Evolutionary conservation across 495 filamentous ascomycete genomes (phyloP).

Genomic region (Penicillium pulvis): DNA sequence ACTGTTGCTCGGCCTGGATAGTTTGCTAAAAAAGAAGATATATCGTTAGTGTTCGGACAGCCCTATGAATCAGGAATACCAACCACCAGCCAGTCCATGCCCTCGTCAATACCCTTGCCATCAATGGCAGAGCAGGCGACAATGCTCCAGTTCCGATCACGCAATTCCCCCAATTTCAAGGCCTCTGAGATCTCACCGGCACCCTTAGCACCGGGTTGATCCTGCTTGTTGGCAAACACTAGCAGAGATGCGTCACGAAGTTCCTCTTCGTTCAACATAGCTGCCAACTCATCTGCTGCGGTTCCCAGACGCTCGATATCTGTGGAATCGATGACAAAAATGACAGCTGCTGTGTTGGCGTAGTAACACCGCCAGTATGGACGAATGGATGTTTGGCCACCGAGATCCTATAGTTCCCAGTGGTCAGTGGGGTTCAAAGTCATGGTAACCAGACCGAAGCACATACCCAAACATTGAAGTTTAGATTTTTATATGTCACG

Average conservation of each 20-base stretch:
- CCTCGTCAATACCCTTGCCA: slow-evolving; percentile 88
- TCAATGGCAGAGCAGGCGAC: slow-evolving; percentile 96
- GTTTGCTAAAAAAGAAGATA: slow-evolving; percentile 40
- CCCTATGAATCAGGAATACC: slow-evolving; percentile 36
- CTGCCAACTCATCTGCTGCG: slow-evolving; percentile 86
- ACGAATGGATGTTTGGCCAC: slow-evolving; percentile 93
- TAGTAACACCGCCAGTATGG: slow-evolving; percentile 99
- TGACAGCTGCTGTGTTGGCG: slow-evolving; percentile 97
- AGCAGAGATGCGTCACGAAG: slow-evolving; percentile 87
- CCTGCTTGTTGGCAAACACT: slow-evolving; percentile 99
- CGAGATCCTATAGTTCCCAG: slow-evolving; percentile 68
- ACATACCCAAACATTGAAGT: slow-evolving; percentile 96
- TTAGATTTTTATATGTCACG: slow-evolving; percentile 94
- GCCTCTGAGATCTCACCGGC: slow-evolving; percentile 96
- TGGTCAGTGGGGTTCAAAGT: slow-evolving; percentile 2
- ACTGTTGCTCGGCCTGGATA: slow-evolving; percentile 46
- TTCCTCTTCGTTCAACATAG: slow-evolving; percentile 97
- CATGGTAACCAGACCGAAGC: neutral
- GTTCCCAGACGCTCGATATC: slow-evolving; percentile 94
- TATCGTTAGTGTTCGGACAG: slow-evolving; percentile 16
- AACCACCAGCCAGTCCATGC: slow-evolving; percentile 99
- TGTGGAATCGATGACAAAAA: slow-evolving; percentile 97
- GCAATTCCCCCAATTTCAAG: slow-evolving; percentile 81
- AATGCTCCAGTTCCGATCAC: slow-evolving; percentile 98
- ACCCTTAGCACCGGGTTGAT: slow-evolving; percentile 95